Percentiles rank a stretch among this genome's conserved stretches.
Conservation (phyloP, 2,329 filamentous ascomycete genomes). For the Calonectria ilicicola region DNA sequence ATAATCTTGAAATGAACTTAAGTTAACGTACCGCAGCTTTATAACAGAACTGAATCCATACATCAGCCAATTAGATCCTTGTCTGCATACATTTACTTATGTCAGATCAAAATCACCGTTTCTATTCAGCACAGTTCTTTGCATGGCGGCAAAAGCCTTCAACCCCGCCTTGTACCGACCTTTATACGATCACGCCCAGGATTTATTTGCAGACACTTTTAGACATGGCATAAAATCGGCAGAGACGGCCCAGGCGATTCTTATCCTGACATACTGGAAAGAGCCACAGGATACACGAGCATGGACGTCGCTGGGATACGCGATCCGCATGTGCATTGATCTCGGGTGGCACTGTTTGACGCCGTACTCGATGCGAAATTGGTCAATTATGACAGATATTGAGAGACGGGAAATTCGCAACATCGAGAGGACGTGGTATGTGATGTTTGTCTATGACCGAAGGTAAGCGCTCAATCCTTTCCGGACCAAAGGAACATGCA, state of each 20-base stretch:
- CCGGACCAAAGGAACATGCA: background rate
- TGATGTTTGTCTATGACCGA: constrained; percentile 54
- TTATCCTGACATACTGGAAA: constrained; percentile 57
- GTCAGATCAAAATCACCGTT: constrained; percentile 51
- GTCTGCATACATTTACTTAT: constrained; percentile 51
- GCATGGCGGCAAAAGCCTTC: constrained; percentile 51
- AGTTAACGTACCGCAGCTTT: constrained; percentile 41
- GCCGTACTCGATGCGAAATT: constrained; percentile 9
- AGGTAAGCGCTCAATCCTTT: constrained; percentile 40
- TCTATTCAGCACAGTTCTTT: constrained; percentile 49
- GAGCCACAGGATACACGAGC: constrained; percentile 54
- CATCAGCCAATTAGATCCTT: constrained; percentile 54
- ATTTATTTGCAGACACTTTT: constrained; percentile 45
- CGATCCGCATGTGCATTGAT: constrained; percentile 54
- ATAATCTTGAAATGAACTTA: background rate
- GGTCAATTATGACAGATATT: constrained; percentile 13
- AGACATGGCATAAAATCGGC: constrained; percentile 49
- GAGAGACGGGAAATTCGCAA: constrained; percentile 47
- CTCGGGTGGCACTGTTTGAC: constrained; percentile 50
- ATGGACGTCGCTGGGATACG: constrained; percentile 54
- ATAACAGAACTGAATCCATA: constrained; percentile 53
- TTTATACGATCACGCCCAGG: constrained; percentile 37
- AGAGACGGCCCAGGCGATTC: constrained; percentile 53
- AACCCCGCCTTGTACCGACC: constrained; percentile 46
- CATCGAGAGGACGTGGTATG: constrained; percentile 51